These are phyloP conservation scores for Phytopythium ostracodes DNA, from an alignment of 352 stramenopile genomes.

Conservation along the genomic window DNA sequence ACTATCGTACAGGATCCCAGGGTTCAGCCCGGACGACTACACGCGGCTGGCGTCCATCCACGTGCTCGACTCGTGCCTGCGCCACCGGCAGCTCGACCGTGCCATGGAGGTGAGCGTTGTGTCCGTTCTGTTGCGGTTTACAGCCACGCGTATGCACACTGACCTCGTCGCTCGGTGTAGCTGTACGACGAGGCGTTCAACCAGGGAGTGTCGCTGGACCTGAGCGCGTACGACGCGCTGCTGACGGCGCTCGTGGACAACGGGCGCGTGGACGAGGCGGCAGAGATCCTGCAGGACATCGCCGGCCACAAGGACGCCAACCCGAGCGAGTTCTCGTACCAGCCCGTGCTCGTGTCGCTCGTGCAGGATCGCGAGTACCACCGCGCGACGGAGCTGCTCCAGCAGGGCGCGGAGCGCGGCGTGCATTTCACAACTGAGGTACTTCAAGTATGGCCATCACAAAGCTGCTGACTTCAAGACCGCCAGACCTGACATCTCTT, in stretches of 20 bases:
- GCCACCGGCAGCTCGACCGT: conserved; percentile 43
- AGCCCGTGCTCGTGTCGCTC: conserved; percentile 41
- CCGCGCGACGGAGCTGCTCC: conserved; percentile 36
- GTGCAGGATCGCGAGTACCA: conserved; percentile 38
- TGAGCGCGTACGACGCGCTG: conserved; percentile 51
- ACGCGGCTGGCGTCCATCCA: conserved; percentile 64
- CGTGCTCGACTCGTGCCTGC: conserved; percentile 61
- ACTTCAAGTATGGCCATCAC: not conserved
- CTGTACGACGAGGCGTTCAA: conserved; percentile 60
- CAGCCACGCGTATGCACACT: no score
- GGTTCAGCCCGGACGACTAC: conserved; percentile 48
- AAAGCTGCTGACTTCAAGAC: not conserved
- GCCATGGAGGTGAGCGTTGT: conserved; percentile 40
- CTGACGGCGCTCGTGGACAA: conserved; percentile 37
- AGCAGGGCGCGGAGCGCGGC: conserved; percentile 31
- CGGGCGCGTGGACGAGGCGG: conserved; percentile 43
- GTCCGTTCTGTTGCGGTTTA: no score
- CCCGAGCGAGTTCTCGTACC: conserved; percentile 39
- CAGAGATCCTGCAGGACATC: conserved; percentile 47
- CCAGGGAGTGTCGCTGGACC: conserved; percentile 46
- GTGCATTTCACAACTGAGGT: conserved; percentile 50
- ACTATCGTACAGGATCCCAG: conserved; percentile 15
- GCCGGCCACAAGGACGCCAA: conserved; percentile 37
- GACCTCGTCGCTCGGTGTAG: conserved; percentile 15
- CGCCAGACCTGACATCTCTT: not conserved